Conservation (phyloP, 306 rosid genomes). For the Sindora glabra region DNA sequence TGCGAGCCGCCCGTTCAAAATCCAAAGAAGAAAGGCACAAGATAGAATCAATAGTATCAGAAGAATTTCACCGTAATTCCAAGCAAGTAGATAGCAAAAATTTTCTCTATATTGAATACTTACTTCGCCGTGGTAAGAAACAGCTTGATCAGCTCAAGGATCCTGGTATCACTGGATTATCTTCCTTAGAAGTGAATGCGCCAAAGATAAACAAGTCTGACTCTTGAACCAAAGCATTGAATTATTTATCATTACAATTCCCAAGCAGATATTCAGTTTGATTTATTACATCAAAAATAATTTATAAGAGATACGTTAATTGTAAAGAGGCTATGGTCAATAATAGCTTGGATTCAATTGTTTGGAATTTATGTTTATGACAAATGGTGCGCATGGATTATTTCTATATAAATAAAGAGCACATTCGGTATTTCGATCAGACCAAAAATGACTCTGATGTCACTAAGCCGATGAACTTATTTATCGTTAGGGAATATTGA, state of each 20-base stretch:
- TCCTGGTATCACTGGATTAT: constrained; percentile 50
- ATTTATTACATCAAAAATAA: too few species aligned
- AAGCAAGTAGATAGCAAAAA: constrained; percentile 58
- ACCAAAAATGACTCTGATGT: too few species aligned
- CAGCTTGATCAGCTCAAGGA: constrained; percentile 77
- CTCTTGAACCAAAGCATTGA: constrained; percentile 7
- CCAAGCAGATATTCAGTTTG: neutral
- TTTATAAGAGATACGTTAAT: too few species aligned
- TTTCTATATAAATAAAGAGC: too few species aligned
- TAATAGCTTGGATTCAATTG: too few species aligned
- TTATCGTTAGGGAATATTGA: too few species aligned
- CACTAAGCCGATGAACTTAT: too few species aligned
- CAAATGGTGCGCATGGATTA: too few species aligned
- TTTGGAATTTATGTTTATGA: too few species aligned
- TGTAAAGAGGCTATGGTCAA: too few species aligned
- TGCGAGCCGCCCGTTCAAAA: constrained; percentile 68
- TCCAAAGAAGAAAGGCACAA: constrained; percentile 41
- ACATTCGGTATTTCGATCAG: too few species aligned
- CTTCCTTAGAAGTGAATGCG: constrained; percentile 34
- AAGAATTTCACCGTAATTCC: constrained; percentile 61
- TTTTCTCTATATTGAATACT: constrained; percentile 74
- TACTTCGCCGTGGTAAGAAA: constrained; percentile 64
- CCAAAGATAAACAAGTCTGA: constrained; percentile 10
- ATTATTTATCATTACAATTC: neutral
- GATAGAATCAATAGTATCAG: constrained; percentile 52